Evolutionary conservation across 345 rosid genomes (phyloP).

Genomic region (Citrus unshiu): DNA sequence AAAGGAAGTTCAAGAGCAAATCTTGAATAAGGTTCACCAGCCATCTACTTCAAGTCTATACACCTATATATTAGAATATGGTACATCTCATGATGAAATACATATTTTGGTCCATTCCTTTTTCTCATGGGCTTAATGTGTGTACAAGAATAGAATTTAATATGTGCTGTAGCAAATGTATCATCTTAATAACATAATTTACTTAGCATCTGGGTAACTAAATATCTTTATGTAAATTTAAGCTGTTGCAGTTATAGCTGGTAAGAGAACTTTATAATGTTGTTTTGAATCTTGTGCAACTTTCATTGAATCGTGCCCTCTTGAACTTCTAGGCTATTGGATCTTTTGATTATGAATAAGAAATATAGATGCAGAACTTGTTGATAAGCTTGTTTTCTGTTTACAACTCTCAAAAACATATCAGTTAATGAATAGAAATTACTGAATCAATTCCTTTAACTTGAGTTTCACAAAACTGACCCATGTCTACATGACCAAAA

Average conservation of each 20-base stretch:
- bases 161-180: constrained; percentile 19
- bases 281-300: neutral
- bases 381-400: neutral
- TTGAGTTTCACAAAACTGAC: neutral
- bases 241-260: constrained; percentile 1
- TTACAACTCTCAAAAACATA: neutral
- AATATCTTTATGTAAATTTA: constrained; percentile 8
- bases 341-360: too few species aligned
- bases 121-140: constrained; percentile 69
- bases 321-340: neutral
- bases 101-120: constrained; percentile 70
- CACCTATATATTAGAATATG: constrained; percentile 29
- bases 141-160: constrained; percentile 38
- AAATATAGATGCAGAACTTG: too few species aligned
- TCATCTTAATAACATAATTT: constrained; percentile 15
- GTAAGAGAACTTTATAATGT: constrained; percentile 3
- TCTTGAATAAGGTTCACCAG: constrained; percentile 29
- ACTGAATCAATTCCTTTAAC: too few species aligned
- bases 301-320: neutral
- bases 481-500: too few species aligned
- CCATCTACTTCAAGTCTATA: constrained; percentile 17
- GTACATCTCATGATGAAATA: constrained; percentile 33
- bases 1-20: constrained; percentile 75
- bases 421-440: neutral
- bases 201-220: neutral